Evolutionary conservation across 2,329 filamentous ascomycete genomes (phyloP), one percentile per base, ranked within the genome.

Genomic region (Epichloe festucae): DNA sequence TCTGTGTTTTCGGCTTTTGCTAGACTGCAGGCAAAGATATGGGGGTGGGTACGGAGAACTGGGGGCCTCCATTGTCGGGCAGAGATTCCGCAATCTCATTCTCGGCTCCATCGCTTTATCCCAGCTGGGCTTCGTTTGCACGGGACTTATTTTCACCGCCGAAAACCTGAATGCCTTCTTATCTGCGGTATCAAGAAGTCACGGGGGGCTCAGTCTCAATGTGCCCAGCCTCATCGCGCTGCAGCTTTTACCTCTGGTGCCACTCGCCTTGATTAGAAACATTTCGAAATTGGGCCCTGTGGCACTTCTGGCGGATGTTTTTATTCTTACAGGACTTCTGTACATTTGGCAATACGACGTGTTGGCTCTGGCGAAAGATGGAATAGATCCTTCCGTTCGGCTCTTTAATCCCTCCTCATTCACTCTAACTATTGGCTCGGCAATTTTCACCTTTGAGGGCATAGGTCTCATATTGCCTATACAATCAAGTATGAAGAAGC

Each of bases 381-480:
- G 84, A 50, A 70, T 84, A 50, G 74, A 80, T 55, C 69, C 74
- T 1, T 77, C 75, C 0, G 81, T 88, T n/a, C 70, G 73, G 48
- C 70, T 85, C 14, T 87, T 88, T 73, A 88, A 88, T 64, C 79
- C 84, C 0, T 69, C 73, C 27, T 73, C 78, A 52, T 88, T 83
- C 62, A 84, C 85, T 0, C 70, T 88, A 50, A 88, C 84, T 27
- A 76, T 89, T 46, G 85, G 85, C 49, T 79, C 82, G 2, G 80
- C 83, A 39, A 87, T 89, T 61, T 89, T 88, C 67, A 87, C 85
- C 0, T 89, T 87, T 58, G 85, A 89, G 63, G 85, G 85, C 46
- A 88, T 89, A 46, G 85, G 85, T 1, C 77, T 89, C 23, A 87
- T 89, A 56, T 70, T 89, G 8, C 85, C 85, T 0, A 89, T 89